Evolutionary conservation across 2,329 filamentous ascomycete species (phyloP), one percentile per base, ranked within the genome.

Genomic region (Stemphylium lycopersici): DNA sequence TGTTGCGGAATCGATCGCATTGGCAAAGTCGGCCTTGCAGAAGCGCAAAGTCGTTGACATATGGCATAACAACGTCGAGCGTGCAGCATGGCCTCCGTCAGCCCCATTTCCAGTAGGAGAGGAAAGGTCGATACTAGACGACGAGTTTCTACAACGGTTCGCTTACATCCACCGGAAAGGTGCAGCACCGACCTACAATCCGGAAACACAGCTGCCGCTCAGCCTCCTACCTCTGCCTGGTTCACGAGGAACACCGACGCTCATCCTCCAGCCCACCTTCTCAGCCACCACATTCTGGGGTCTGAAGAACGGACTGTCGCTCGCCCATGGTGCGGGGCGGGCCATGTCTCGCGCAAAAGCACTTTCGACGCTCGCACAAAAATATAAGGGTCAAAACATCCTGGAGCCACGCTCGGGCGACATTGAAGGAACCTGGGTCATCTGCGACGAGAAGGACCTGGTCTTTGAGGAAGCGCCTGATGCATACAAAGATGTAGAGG

Each of bases 151-250:
- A 32, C 40, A 53, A 34, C 58, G 62, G 7, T 57, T 65, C 41
- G 63, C 65, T n/a, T 76, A 71, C 45, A 65, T 77, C 46, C 73
- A 77, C 44, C 69, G 74, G 48, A 77, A 77, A 68, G 75, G 75
- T 18, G 73, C 73, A 15, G 74, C 73, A 15, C 73, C 74, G 0
- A 68, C 70, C 0, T 64, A 68, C 40, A 39, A 66, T 29, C 61
- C 67, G 0, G 42, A 33, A 10, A 66, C 65, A 4, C 55, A 59
- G 4, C 37, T 53, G 2, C 70, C 69, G 6, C 65, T 73, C 15
- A 12, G 48, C 31, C 48, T 77, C 22, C 64, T 77, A 12, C 74
- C 75, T 5, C 67, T 76, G 3, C 74, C 73, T 1, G 73, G 74
- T 33, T 76, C 72, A 7, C 71, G 75, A 15, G 73, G 69, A 5